Conservation (phyloP, 1,139 yeast species). For the Debaryomyces psychrophilus region DNA sequence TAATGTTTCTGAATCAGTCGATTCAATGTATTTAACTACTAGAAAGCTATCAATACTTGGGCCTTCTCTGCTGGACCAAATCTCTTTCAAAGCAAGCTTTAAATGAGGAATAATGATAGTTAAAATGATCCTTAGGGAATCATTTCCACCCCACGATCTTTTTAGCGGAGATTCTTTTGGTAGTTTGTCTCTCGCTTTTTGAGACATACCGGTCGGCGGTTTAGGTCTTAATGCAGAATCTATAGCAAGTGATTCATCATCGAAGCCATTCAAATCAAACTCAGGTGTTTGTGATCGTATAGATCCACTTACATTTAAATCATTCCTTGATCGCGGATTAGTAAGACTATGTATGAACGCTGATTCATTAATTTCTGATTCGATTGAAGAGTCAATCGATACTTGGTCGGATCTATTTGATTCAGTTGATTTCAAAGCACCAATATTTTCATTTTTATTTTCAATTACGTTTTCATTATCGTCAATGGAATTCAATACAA, state of each 20-base stretch:
- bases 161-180: constrained; percentile 53
- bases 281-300: not conserved
- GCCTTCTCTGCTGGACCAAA: constrained; percentile 33
- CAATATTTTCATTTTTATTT: constrained; percentile 17
- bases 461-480: constrained; percentile 22
- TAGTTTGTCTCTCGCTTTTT: constrained; percentile 59
- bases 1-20: constrained; percentile 29
- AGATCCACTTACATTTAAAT: constrained; percentile 3
- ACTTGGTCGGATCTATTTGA: constrained; percentile 17
- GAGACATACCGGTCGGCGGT: constrained; percentile 66
- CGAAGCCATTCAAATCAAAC: not conserved
- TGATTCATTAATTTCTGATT: constrained; percentile 13
- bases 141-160: constrained; percentile 64
- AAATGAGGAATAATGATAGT: constrained; percentile 45
- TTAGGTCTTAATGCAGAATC: constrained; percentile 41
- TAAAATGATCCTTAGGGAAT: constrained; percentile 49
- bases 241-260: constrained; percentile 19
- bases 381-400: constrained; percentile 11
- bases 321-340: constrained; percentile 3
- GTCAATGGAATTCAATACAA: constrained; percentile 21
- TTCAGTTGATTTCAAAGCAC: constrained; percentile 10
- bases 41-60: constrained; percentile 33
- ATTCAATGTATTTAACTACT: constrained; percentile 45
- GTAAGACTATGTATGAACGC: constrained; percentile 14
- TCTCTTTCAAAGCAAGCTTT: constrained; percentile 38